Conservation (phyloP, 2,329 filamentous ascomycete genomes). For the Talaromyces atroroseus region DNA sequence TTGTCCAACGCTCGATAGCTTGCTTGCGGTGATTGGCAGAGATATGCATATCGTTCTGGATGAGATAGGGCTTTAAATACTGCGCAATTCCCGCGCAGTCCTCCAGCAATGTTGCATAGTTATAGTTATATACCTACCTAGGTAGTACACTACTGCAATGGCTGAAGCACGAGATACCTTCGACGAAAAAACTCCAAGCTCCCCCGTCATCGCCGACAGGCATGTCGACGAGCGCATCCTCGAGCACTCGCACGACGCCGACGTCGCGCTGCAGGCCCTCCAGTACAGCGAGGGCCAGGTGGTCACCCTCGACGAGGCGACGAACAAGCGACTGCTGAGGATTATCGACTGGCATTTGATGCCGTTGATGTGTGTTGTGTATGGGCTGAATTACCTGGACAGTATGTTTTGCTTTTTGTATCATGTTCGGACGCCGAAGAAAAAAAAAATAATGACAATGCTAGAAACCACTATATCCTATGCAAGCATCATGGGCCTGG, state of each 20-base stretch:
- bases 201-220: neutral
- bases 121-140: no score
- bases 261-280: conserved; percentile 57
- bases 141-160: no score
- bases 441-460: conserved; percentile 2
- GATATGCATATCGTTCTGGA: no score
- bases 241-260: conserved; percentile 53
- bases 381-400: conserved; percentile 55
- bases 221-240: conserved; percentile 34
- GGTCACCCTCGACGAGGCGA: conserved; percentile 51
- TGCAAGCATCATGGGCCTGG: conserved; percentile 51
- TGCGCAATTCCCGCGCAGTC: no score
- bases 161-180: neutral
- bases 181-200: conserved; percentile 12
- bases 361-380: conserved; percentile 55
- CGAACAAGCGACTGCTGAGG: conserved; percentile 54
- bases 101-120: no score
- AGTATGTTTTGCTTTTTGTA: conserved; percentile 26
- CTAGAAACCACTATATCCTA: conserved; percentile 47
- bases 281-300: conserved; percentile 44
- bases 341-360: conserved; percentile 60
- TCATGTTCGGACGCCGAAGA: no score
- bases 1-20: no score
- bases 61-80: no score
- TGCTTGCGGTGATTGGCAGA: no score